Percentiles rank a stretch among this genome's conserved stretches.
phyloP scores from a whole-genome alignment of 208 protist species.

The Trypanosoma platydactyli region DNA sequence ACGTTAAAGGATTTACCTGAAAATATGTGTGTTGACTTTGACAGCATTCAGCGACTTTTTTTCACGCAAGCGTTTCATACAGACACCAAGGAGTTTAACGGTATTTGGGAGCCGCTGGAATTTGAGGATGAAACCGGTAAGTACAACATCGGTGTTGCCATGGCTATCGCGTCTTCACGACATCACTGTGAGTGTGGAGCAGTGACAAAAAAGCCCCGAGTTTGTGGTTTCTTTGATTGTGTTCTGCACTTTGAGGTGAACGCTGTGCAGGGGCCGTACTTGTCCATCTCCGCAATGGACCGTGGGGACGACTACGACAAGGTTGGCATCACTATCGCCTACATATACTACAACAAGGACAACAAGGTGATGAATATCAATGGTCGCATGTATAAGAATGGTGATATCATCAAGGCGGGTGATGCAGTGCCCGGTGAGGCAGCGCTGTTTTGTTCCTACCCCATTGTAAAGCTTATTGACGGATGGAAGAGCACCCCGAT shows the following conservation, averaged over 20 bases:
- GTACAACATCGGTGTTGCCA: slow-evolving; percentile 90
- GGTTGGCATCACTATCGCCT: slow-evolving; percentile 86
- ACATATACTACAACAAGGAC: slow-evolving; percentile 79
- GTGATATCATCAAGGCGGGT: slow-evolving; percentile 87
- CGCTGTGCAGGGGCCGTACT: slow-evolving; percentile 84
- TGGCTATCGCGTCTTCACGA: slow-evolving; percentile 74
- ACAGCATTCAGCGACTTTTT: slow-evolving; percentile 78
- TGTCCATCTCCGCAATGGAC: slow-evolving; percentile 92
- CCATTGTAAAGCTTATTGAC: slow-evolving; percentile 84
- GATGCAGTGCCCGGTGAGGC: slow-evolving; percentile 85
- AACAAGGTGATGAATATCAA: slow-evolving; percentile 60
- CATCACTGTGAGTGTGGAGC: slow-evolving; percentile 90
- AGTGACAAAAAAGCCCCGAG: slow-evolving; percentile 88
- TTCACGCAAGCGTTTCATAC: slow-evolving; percentile 54
- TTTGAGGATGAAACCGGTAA: slow-evolving; percentile 75
- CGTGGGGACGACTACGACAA: slow-evolving; percentile 91
- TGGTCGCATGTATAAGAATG: slow-evolving; percentile 78
- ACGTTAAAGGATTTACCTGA: slow-evolving; percentile 74
- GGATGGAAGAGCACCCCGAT: slow-evolving; percentile 86
- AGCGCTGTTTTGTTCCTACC: slow-evolving; percentile 79
- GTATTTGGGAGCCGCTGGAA: slow-evolving; percentile 70
- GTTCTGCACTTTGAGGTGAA: slow-evolving; percentile 92
- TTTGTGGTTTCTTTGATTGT: slow-evolving; percentile 92
- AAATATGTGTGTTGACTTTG: slow-evolving; percentile 76
- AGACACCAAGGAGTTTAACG: slow-evolving; percentile 62